phyloP scores from a whole-genome alignment of 306 rosid species.

The Mucuna pruriens region DNA sequence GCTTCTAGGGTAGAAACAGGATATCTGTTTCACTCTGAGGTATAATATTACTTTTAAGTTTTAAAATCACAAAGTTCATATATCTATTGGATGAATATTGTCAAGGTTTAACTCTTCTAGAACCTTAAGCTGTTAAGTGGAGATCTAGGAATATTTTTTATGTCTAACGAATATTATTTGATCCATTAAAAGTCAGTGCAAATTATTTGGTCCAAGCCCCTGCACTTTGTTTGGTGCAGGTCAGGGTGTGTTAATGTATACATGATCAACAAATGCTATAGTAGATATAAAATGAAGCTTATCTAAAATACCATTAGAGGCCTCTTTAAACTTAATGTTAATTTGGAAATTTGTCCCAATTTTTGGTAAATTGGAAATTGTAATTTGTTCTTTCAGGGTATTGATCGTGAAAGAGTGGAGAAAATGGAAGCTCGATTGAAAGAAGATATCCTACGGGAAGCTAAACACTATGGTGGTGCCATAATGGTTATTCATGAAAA shows the following conservation, averaged over 20 bases:
- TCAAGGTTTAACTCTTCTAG: not conserved
- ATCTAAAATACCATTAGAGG: slow-evolving; percentile 9
- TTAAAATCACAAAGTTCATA: slow-evolving; percentile 5
- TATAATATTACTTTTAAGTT: not conserved
- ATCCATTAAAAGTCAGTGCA: not conserved
- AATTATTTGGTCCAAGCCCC: not conserved
- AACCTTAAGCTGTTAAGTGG: not conserved
- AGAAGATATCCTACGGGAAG: slow-evolving; percentile 83
- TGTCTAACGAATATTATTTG: not conserved
- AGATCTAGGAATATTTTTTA: not conserved
- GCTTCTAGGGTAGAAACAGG: not conserved
- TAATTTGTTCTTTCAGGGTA: slow-evolving; percentile 63
- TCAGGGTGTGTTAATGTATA: not conserved
- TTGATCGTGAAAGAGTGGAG: slow-evolving; percentile 84
- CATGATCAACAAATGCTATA: slow-evolving; percentile 4
- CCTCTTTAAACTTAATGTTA: not conserved
- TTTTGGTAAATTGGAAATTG: slow-evolving; percentile 33
- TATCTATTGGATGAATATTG: not conserved
- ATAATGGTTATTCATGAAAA: slow-evolving; percentile 90
- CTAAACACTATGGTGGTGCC: slow-evolving; percentile 70
- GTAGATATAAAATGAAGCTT: not conserved
- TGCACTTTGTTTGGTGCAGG: slow-evolving; percentile 6
- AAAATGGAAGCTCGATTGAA: slow-evolving; percentile 86
- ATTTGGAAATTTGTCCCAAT: not conserved
- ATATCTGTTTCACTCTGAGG: not conserved